Evolutionary conservation across 495 filamentous ascomycete species (phyloP).

Genomic region (Hypoxylon rickii): DNA sequence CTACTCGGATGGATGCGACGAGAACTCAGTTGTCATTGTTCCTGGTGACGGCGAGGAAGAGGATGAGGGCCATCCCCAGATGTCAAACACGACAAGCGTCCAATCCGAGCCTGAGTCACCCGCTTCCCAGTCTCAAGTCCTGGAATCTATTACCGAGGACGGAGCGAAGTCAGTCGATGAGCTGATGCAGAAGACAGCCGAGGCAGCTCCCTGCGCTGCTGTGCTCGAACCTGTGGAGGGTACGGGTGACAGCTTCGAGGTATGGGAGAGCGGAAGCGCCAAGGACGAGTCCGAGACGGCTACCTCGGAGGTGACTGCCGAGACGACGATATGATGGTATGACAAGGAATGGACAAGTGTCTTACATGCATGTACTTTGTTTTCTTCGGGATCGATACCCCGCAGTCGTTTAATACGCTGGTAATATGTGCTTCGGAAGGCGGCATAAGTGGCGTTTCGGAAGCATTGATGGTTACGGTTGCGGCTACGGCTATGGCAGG

Average conservation of each 20-base stretch:
- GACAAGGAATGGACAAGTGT: not conserved
- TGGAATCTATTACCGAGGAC: constrained; percentile 18
- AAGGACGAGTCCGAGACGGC: constrained; percentile 51
- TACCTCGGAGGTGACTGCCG: too few relatives aligned
- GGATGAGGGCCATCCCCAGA: constrained; percentile 7
- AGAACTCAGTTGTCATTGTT: constrained; percentile 61
- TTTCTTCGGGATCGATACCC: not conserved
- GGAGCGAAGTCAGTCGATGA: constrained; percentile 44
- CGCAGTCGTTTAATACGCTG: constrained; percentile 29
- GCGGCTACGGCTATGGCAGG: too few relatives aligned
- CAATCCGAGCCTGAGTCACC: constrained; percentile 40
- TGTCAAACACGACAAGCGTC: constrained; percentile 23
- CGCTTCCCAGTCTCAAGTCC: constrained; percentile 38
- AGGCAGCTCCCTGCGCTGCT: constrained; percentile 45
- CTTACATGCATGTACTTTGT: not conserved
- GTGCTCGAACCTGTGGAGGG: constrained; percentile 57
- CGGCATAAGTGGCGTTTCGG: too few relatives aligned
- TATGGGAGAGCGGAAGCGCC: constrained; percentile 68
- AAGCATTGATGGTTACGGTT: too few relatives aligned
- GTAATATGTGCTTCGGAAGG: constrained; percentile 11
- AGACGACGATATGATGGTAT: not conserved
- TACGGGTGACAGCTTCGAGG: constrained; percentile 59
- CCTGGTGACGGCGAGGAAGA: constrained; percentile 60
- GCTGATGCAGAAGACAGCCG: constrained; percentile 52
- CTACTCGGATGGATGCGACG: constrained; percentile 70